phyloP scores from a whole-genome alignment of 2,329 filamentous ascomycete species.

The Hymenoscyphus infarciens region DNA sequence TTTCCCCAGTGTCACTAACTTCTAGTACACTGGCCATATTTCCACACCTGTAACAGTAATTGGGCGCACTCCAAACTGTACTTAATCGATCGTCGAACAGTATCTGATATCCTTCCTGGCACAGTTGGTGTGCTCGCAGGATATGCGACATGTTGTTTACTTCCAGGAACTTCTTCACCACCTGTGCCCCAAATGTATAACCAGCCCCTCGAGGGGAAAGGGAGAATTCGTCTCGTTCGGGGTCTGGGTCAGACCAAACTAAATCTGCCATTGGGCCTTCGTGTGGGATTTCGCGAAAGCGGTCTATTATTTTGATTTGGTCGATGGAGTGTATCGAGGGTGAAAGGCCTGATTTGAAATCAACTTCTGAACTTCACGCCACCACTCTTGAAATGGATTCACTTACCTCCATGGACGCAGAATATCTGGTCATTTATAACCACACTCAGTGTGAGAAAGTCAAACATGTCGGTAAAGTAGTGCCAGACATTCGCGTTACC shows the following conservation, averaged over 20 bases:
- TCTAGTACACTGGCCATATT: constrained; percentile 97
- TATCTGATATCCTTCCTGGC: constrained; percentile 96
- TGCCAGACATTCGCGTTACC: constrained; percentile 99
- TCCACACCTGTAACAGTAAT: constrained; percentile 78
- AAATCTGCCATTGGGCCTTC: constrained; percentile 99
- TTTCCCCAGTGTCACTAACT: constrained; percentile 86
- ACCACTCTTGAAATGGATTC: not conserved
- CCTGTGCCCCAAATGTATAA: constrained; percentile 96
- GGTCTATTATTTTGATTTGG: constrained; percentile 99
- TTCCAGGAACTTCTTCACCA: constrained; percentile 96
- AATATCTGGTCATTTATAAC: constrained; percentile 99
- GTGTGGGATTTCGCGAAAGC: constrained; percentile 96
- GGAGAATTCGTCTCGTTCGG: constrained; percentile 96
- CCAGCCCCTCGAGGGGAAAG: constrained; percentile 89
- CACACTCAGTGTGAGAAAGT: constrained; percentile 92
- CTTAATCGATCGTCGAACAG: constrained; percentile 92
- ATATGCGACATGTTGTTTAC: constrained; percentile 99
- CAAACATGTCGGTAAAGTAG: constrained; percentile 99
- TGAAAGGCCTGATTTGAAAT: constrained; percentile 57
- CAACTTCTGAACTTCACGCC: not conserved
- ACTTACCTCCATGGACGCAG: constrained; percentile 84
- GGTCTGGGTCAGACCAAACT: constrained; percentile 96
- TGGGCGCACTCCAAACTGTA: constrained; percentile 97
- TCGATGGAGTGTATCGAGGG: constrained; percentile 96
- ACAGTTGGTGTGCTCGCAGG: constrained; percentile 93